Percentiles rank a stretch among this genome's conserved stretches.
Evolutionary conservation across 352 stramenopile species (phyloP).

Genomic region (Globisporangium cylindrosporum): DNA sequence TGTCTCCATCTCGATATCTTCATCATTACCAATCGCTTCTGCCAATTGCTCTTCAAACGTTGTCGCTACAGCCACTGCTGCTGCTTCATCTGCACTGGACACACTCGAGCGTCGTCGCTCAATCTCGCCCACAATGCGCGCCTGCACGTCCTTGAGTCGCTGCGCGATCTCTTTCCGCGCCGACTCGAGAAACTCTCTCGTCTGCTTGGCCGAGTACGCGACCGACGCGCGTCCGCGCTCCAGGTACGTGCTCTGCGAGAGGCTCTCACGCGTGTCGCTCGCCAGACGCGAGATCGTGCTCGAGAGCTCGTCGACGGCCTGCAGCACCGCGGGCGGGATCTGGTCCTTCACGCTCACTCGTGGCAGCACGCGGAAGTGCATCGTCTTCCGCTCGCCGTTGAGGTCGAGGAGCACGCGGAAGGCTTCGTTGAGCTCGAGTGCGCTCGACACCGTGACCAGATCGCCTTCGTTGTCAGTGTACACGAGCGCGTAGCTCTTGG

Average conservation of each 20-base stretch:
- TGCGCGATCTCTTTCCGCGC: conserved; percentile 46
- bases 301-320: conserved; percentile 50
- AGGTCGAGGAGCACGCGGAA: conserved; percentile 44
- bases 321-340: conserved; percentile 39
- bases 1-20: conserved; percentile 2
- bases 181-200: conserved; percentile 37
- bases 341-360: conserved; percentile 43
- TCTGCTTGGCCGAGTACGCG: conserved; percentile 42
- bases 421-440: conserved; percentile 55
- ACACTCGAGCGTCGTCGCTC: conserved; percentile 42
- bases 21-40: conserved; percentile 16
- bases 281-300: conserved; percentile 35
- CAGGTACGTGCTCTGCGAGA: conserved; percentile 33
- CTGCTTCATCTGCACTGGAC: conserved; percentile 4
- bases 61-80: conserved; percentile 7
- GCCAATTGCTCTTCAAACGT: not conserved
- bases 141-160: conserved; percentile 39
- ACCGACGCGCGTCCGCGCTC: conserved; percentile 57
- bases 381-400: conserved; percentile 21
- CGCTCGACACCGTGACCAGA: conserved; percentile 52
- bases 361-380: conserved; percentile 64
- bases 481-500: conserved; percentile 43
- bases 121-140: conserved; percentile 41
- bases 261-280: conserved; percentile 21
- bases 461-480: conserved; percentile 76